Conservation (phyloP, 805 yeast species). For the Torulaspora microellipsoides region DNA sequence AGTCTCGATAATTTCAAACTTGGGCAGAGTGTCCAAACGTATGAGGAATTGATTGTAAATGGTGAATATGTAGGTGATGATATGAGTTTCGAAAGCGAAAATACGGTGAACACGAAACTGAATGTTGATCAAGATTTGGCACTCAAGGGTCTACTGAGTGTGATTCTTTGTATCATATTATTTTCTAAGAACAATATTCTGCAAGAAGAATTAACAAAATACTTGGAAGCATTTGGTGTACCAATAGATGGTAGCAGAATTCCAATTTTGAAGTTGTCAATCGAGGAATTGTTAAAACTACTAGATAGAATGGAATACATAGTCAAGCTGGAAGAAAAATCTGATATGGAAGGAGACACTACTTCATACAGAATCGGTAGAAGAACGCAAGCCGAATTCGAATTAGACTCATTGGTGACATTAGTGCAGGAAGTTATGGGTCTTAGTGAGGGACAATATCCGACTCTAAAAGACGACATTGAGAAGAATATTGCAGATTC, state of each 20-base stretch:
- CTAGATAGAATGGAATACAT: slow-evolving; percentile 27
- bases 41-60: slow-evolving; percentile 14
- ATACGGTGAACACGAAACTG: slow-evolving; percentile 17
- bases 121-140: slow-evolving; percentile 21
- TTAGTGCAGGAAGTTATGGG: slow-evolving; percentile 23
- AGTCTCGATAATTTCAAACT: slow-evolving; percentile 17
- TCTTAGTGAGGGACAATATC: slow-evolving; percentile 14
- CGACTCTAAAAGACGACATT: slow-evolving; percentile 19
- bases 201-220: slow-evolving; percentile 22
- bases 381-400: slow-evolving; percentile 28
- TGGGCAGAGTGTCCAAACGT: slow-evolving; percentile 12
- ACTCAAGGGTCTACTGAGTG: slow-evolving; percentile 23
- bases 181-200: slow-evolving; percentile 30
- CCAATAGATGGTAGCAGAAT: slow-evolving; percentile 26
- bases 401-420: slow-evolving; percentile 16
- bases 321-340: slow-evolving; percentile 19
- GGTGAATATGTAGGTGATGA: slow-evolving; percentile 23
- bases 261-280: slow-evolving; percentile 22
- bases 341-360: slow-evolving; percentile 23
- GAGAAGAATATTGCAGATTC: slow-evolving; percentile 27
- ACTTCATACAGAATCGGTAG: slow-evolving; percentile 27
- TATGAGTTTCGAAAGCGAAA: slow-evolving; percentile 6
- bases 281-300: slow-evolving; percentile 22
- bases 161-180: slow-evolving; percentile 20
- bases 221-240: slow-evolving; percentile 25